phyloP scores from a whole-genome alignment of 2,329 filamentous ascomycete genomes.

The Tolypocladium endophyticum region DNA sequence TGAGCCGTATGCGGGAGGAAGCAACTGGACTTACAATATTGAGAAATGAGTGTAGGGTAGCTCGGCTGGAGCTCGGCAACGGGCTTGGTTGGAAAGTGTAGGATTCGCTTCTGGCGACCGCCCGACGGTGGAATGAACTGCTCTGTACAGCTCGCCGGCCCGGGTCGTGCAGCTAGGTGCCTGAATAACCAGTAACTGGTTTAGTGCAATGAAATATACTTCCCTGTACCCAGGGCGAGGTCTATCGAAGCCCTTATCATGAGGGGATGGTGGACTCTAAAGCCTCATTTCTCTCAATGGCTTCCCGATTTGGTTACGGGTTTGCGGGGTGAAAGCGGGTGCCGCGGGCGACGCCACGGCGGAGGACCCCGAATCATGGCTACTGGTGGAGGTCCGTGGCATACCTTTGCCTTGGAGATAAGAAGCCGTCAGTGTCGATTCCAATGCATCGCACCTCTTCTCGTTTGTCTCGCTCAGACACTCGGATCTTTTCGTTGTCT shows the following conservation, averaged over 20 bases:
- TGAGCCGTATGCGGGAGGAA: neutral
- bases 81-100: neutral
- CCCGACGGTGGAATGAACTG: too few species aligned
- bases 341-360: neutral
- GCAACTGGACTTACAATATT: neutral
- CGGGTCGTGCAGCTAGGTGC: too few species aligned
- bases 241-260: neutral
- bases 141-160: too few species aligned
- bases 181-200: too few species aligned
- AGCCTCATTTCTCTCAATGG: neutral
- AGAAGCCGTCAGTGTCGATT: neutral
- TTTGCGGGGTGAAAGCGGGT: neutral
- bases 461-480: neutral
- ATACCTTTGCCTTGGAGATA: neutral
- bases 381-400: neutral
- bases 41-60: neutral
- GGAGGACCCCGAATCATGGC: constrained; percentile 1
- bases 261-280: neutral
- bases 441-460: neutral
- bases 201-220: too few species aligned
- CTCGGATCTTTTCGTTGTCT: neutral
- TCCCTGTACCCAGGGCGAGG: neutral
- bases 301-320: neutral
- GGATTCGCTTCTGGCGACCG: neutral
- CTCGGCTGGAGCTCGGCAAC: too few species aligned